Evolutionary conservation across 768 basidiomycete species (phyloP).

Genomic region (Auriculariales sp.): DNA sequence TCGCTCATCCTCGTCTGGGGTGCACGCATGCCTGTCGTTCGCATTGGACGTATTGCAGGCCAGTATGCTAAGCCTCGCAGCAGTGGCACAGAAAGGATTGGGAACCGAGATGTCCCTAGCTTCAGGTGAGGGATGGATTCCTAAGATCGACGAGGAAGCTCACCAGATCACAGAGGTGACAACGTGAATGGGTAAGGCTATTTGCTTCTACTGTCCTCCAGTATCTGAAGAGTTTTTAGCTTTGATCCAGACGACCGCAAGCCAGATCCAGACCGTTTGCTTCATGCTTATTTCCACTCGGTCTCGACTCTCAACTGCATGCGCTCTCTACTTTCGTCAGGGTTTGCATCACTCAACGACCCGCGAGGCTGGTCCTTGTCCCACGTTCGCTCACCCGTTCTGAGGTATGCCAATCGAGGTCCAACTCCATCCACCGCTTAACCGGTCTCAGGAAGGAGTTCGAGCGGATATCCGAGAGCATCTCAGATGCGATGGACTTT

Average conservation of each 20-base stretch:
- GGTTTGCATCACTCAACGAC: conserved; percentile 86
- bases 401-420: conserved; percentile 33
- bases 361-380: conserved; percentile 84
- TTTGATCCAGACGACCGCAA: conserved; percentile 63
- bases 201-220: conserved; percentile 5
- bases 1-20: conserved; percentile 93
- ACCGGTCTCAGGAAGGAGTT: conserved; percentile 51
- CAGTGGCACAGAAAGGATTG: conserved; percentile 65
- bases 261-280: conserved; percentile 80
- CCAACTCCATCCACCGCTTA: neutral
- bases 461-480: conserved; percentile 65
- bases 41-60: conserved; percentile 85
- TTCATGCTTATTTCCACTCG: conserved; percentile 96
- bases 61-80: conserved; percentile 94
- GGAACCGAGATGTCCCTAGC: conserved; percentile 62
- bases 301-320: conserved; percentile 87
- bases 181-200: conserved; percentile 79
- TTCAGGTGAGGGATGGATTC: conserved; percentile 48
- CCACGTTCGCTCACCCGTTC: conserved; percentile 74
- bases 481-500: conserved; percentile 89
- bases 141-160: neutral
- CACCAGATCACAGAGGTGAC: conserved; percentile 52
- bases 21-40: conserved; percentile 82
- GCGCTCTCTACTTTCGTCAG: conserved; percentile 75
- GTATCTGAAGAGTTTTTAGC: conserved; percentile 18